Evolutionary conservation across 2,329 filamentous ascomycete species (phyloP), one percentile per base, ranked within the genome.

Genomic region (Metarhizium robertsii): DNA sequence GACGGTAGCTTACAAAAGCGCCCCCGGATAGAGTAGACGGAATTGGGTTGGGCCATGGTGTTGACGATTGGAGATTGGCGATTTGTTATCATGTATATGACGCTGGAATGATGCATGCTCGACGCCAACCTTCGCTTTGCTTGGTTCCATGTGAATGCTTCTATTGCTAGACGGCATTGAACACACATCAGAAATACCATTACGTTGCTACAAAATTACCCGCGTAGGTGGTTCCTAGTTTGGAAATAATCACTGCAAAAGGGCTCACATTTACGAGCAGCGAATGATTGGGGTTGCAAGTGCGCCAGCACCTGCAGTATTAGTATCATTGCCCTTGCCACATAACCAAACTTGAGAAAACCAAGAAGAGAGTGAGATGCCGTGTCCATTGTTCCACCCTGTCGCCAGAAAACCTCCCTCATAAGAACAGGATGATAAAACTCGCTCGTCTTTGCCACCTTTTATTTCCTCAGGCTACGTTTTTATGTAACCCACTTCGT

Each of bases 101-200:
- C 55, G 55, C 53, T 43, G 46, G 32, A 58, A 57, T 51, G 55
- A 61, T 18, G 49, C 51, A 50, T 55, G 43, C 49, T 57, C n/a
- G 49, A 55, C 55, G 42, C 18, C 42, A 20, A 45, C 6, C 16
- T 20, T 20, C 11, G 6, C 20, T 10, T 40, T 40, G 38, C 14
- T 40, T 16, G 13, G 11, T 13, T 14, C 5, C 38, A 40, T 14
- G 38, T 40, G 38, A 40, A 16, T 14, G 38, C 13, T 14, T 13
- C 14, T 11, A 11, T 40, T 16, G 11, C 5, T 40, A 10, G 10
- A 34, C 7, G 32, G 7, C 38, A 40, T 40, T 40, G 13, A 36
- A 10, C 8, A 7, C 38, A 40, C 14, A 14, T 40, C 13, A 16
- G 4, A 16, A 16, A 40, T 5, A 14, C 8, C 11, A 40, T 16